Conservation (phyloP, 768 basidiomycete genomes). For the Tubosaeta brunneosetosa region DNA sequence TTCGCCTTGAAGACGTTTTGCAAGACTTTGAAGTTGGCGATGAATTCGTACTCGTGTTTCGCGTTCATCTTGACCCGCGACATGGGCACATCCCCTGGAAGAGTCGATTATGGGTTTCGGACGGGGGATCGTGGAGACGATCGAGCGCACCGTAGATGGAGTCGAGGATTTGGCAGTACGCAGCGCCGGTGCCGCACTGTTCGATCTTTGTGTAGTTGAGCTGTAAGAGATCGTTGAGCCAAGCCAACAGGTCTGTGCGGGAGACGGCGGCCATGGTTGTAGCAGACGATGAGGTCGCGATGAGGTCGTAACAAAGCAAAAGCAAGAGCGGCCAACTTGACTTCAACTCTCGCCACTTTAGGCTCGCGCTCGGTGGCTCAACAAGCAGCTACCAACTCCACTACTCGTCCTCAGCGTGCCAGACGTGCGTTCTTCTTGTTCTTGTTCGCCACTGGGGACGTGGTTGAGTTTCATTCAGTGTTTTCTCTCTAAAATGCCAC, state of each 20-base stretch:
- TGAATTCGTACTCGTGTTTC: constrained; percentile 91
- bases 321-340: not conserved
- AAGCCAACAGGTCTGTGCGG: constrained; percentile 81
- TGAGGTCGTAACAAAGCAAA: constrained; percentile 2
- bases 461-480: not conserved
- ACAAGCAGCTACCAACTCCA: not conserved
- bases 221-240: constrained; percentile 93
- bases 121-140: constrained; percentile 17
- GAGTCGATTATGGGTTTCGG: constrained; percentile 10
- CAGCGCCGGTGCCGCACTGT: constrained; percentile 86
- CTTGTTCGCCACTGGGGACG: not conserved
- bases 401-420: not conserved
- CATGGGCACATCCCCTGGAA: constrained; percentile 85
- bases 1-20: constrained; percentile 89
- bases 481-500: constrained; percentile 11
- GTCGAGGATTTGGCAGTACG: constrained; percentile 94
- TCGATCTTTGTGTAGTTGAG: constrained; percentile 90
- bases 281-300: constrained; percentile 8
- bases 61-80: constrained; percentile 91
- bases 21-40: constrained; percentile 93
- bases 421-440: not conserved
- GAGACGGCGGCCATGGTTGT: constrained; percentile 56
- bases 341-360: constrained; percentile 8
- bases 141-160: constrained; percentile 77
- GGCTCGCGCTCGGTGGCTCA: not conserved